A percentile compares a stretch with the other conserved stretches of the same genome.
Conservation (phyloP, 139 green algal species). For the Asterochloris erici region DNA sequence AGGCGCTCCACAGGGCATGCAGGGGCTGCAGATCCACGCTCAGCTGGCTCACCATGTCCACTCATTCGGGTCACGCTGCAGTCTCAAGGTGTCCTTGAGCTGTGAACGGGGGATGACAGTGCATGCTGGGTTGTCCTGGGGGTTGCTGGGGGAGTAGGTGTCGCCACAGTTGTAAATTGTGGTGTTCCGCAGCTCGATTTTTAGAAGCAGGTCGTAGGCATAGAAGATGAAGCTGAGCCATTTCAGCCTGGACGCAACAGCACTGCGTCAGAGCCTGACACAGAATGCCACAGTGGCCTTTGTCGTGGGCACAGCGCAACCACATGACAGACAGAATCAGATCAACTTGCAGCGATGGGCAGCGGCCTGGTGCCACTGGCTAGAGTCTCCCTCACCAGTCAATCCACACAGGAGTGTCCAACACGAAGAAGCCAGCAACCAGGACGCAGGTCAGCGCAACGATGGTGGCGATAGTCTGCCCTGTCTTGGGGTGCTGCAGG, state of each 20-base stretch:
- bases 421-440: conserved; percentile 63
- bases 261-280: too few species aligned
- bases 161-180: conserved; percentile 25
- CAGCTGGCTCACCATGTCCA: background rate
- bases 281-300: conserved; percentile 24
- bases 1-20: too few species aligned
- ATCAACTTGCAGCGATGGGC: background rate
- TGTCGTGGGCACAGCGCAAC: too few species aligned
- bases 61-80: conserved; percentile 4
- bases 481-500: conserved; percentile 32
- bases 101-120: background rate
- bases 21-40: background rate
- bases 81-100: conserved; percentile 3
- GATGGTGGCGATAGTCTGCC: conserved; percentile 61
- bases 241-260: conserved; percentile 1
- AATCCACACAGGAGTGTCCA: conserved; percentile 56
- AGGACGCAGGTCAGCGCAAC: conserved; percentile 42
- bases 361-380: background rate
- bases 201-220: conserved; percentile 54
- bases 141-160: conserved; percentile 8
- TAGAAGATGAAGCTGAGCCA: conserved; percentile 69
- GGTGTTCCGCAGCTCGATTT: conserved; percentile 34
- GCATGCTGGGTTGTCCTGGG: conserved; percentile 3
- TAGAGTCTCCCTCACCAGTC: conserved; percentile 50
- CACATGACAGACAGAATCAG: too few species aligned